Percentiles rank a stretch among this genome's conserved stretches.
phyloP scores from a whole-genome alignment of 331 rosid genomes.

The Prunus yedoensis region DNA sequence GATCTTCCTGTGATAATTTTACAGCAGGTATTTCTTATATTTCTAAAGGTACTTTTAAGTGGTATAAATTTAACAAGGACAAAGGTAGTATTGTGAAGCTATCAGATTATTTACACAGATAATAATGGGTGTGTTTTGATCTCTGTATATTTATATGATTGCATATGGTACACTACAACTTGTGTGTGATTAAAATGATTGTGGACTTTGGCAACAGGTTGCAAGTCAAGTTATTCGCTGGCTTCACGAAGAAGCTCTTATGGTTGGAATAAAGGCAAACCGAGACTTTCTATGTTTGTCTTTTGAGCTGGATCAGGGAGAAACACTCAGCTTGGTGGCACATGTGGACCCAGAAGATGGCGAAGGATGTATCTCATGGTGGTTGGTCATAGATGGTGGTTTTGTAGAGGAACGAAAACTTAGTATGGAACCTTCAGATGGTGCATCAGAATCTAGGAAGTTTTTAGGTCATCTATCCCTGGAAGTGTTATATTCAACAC shows the following conservation, averaged over 20 bases:
- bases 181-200: conserved; percentile 12
- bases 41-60: not conserved
- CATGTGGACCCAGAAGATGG: conserved; percentile 78
- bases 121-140: not conserved
- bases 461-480: conserved; percentile 77
- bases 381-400: conserved; percentile 77
- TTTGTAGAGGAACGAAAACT: conserved; percentile 67
- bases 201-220: conserved; percentile 47
- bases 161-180: not conserved
- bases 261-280: conserved; percentile 74
- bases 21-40: conserved; percentile 64
- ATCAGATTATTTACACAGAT: not conserved
- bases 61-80: not conserved
- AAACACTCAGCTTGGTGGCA: conserved; percentile 70
- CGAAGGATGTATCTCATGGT: conserved; percentile 88
- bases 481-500: conserved; percentile 72
- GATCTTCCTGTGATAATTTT: conserved; percentile 83
- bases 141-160: not conserved
- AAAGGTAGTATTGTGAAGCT: not conserved
- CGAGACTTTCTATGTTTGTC: conserved; percentile 74
- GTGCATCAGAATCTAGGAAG: conserved; percentile 66
- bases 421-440: conserved; percentile 28
- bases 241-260: conserved; percentile 82
- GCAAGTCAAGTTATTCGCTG: conserved; percentile 82
- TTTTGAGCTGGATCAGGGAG: conserved; percentile 82